Conservation (phyloP, 2,329 filamentous ascomycete genomes). For the Ophiostoma quercus region DNA sequence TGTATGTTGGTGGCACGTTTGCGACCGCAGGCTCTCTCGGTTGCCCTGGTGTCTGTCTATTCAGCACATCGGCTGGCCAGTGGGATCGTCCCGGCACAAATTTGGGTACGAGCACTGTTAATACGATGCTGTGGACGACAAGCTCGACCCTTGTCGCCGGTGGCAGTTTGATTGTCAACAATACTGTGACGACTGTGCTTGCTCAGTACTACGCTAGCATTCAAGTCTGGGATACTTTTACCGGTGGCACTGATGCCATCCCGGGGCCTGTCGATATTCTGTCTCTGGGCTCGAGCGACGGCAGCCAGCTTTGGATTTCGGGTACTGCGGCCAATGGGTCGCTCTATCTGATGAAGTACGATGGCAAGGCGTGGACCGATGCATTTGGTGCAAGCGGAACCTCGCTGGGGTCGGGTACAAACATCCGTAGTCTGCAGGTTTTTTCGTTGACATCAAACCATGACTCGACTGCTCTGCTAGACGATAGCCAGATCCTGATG, state of each 20-base stretch:
- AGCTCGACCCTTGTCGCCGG: conserved; percentile 68
- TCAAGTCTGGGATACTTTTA: conserved; percentile 60
- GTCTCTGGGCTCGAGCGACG: conserved; percentile 65
- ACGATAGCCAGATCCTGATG: conserved; percentile 65
- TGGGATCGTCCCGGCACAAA: conserved; percentile 76
- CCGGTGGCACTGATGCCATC: conserved; percentile 55
- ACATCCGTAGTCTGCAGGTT: conserved; percentile 75
- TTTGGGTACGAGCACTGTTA: conserved; percentile 60
- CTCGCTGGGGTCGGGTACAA: conserved; percentile 58
- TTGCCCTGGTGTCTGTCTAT: conserved; percentile 78
- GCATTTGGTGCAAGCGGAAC: conserved; percentile 50
- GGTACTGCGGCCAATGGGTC: conserved; percentile 62
- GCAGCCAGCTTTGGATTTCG: conserved; percentile 73
- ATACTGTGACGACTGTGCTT: conserved; percentile 57
- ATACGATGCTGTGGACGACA: conserved; percentile 69
- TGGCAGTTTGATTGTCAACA: conserved; percentile 66
- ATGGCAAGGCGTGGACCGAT: conserved; percentile 60
- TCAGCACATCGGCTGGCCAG: conserved; percentile 62
- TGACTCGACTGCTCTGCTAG: conserved; percentile 57
- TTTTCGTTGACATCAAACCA: conserved; percentile 68
- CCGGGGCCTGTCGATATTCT: conserved; percentile 77
- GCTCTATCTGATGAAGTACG: conserved; percentile 75
- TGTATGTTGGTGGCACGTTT: conserved; percentile 86
- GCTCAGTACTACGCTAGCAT: conserved; percentile 66
- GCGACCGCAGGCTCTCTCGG: conserved; percentile 73